Conservation (phyloP, 2,329 filamentous ascomycete genomes). For the Colletotrichum nymphaeae region DNA sequence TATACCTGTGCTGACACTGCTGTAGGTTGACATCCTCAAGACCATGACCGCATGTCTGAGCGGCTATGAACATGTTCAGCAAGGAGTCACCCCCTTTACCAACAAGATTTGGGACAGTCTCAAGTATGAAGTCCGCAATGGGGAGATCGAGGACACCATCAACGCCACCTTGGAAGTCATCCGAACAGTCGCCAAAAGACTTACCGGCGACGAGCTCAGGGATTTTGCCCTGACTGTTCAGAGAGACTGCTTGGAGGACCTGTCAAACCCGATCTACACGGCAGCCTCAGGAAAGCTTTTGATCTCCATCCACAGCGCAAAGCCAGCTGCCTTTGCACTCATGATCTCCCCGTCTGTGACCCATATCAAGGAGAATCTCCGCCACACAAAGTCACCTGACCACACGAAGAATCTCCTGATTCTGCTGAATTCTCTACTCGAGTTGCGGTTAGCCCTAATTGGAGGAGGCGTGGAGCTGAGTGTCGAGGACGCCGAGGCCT, state of each 20-base stretch:
- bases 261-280: conserved; percentile 64
- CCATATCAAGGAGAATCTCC: conserved; percentile 62
- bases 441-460: conserved; percentile 55
- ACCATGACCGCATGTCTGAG: conserved; percentile 66
- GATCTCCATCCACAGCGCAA: conserved; percentile 62
- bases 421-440: conserved; percentile 62
- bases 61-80: conserved; percentile 57
- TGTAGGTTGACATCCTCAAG: conserved; percentile 64
- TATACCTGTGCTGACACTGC: background rate
- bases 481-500: conserved; percentile 50
- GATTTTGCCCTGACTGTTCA: conserved; percentile 61
- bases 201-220: conserved; percentile 56
- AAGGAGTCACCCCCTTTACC: conserved; percentile 60
- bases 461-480: conserved; percentile 42
- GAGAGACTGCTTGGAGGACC: conserved; percentile 64
- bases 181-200: conserved; percentile 57
- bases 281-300: conserved; percentile 64
- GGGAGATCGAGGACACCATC: conserved; percentile 68
- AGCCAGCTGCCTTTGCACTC: conserved; percentile 58
- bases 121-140: conserved; percentile 72
- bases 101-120: conserved; percentile 68
- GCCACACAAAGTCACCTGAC: conserved; percentile 59
- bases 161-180: conserved; percentile 67
- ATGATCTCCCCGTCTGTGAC: conserved; percentile 59
- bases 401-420: conserved; percentile 65